phyloP scores from a whole-genome alignment of 345 rosid genomes.

The Melaleuca quinquenervia region DNA sequence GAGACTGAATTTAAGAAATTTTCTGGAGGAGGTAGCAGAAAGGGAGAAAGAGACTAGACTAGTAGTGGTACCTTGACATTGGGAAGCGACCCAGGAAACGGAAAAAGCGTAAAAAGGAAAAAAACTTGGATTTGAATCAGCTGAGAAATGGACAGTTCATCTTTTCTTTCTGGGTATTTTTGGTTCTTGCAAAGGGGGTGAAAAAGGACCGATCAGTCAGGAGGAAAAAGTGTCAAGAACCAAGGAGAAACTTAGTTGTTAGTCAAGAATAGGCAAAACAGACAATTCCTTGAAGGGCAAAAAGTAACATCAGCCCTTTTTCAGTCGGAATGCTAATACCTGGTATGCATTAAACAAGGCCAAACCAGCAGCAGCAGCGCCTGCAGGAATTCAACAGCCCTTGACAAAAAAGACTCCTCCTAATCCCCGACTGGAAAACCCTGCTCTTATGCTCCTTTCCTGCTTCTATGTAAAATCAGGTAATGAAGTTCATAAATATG shows the following conservation, averaged over 20 bases:
- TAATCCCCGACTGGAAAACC: neutral
- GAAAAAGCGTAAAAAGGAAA: neutral
- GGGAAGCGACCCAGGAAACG: constrained; percentile 41
- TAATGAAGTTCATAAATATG: neutral
- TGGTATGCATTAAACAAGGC: neutral
- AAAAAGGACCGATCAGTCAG: neutral
- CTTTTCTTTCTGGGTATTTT: constrained; percentile 11
- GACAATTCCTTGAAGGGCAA: neutral
- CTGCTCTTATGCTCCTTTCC: neutral
- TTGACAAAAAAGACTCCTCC: neutral
- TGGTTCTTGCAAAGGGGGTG: neutral
- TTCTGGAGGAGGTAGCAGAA: neutral
- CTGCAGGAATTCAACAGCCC: neutral
- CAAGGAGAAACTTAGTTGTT: neutral
- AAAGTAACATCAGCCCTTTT: neutral
- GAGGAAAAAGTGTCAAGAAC: neutral
- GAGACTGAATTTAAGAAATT: neutral
- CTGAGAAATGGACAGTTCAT: constrained; percentile 6
- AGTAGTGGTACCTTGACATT: constrained; percentile 39
- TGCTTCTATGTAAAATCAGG: neutral
- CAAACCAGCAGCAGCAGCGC: neutral
- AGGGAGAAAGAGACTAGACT: constrained; percentile 70
- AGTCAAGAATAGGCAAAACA: neutral
- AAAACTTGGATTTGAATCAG: neutral
- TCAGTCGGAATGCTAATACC: neutral